phyloP scores from a whole-genome alignment of 2,329 filamentous ascomycete species.

The Penicillium sp. region DNA sequence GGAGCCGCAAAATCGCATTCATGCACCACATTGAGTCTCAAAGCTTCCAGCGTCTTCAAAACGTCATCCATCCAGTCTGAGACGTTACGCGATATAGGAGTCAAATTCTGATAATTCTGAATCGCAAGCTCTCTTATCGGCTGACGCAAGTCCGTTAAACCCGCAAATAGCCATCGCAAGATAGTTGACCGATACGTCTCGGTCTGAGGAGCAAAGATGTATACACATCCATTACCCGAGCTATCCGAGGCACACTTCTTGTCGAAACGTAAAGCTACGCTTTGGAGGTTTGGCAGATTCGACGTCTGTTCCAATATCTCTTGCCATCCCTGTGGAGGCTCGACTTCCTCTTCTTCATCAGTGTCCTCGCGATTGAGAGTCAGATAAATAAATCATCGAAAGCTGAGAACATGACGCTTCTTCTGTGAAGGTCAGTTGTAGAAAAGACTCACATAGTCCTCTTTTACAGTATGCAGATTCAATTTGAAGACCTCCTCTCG shows the following conservation, averaged over 20 bases:
- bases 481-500: not conserved
- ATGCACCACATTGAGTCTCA: not conserved
- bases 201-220: not conserved
- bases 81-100: not conserved
- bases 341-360: not conserved
- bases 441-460: not conserved
- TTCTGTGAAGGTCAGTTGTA: not conserved
- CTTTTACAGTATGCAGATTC: constrained; percentile 1
- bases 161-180: not conserved
- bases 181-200: not conserved
- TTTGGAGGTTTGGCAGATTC: not conserved
- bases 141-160: not conserved
- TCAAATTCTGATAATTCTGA: not conserved
- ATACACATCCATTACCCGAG: not conserved
- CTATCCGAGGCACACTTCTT: not conserved
- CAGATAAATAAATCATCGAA: not conserved
- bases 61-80: not conserved
- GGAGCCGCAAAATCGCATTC: not conserved
- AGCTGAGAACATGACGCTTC: not conserved
- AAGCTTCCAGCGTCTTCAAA: not conserved
- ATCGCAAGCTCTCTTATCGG: not conserved
- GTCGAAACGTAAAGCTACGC: not conserved
- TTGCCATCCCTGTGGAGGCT: not conserved
- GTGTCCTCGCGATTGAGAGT: not conserved
- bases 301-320: not conserved